These are phyloP conservation scores for Aphanomyces cochlioides DNA, from an alignment of 352 stramenopile species.

Conservation along the genomic window DNA sequence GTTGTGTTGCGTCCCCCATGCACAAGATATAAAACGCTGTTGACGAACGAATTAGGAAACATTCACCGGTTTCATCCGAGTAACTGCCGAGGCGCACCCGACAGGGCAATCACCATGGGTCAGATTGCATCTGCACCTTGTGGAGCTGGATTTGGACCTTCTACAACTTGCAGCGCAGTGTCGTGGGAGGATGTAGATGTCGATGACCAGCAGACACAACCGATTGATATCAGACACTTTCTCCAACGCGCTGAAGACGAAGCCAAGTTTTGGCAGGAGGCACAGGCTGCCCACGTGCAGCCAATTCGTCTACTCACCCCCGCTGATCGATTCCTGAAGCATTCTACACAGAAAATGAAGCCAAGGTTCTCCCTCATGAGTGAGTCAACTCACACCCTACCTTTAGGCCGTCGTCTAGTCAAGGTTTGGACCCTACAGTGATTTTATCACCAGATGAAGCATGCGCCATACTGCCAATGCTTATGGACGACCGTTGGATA, in stretches of 20 bases:
- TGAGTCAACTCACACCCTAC: background rate
- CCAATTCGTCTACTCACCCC: slow-evolving; percentile 22
- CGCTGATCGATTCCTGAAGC: background rate
- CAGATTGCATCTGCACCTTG: slow-evolving; percentile 25
- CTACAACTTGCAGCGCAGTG: background rate
- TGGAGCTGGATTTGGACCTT: background rate
- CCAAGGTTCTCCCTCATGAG: background rate
- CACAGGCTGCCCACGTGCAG: slow-evolving; percentile 4
- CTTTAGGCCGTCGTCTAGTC: background rate
- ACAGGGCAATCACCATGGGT: slow-evolving; percentile 7
- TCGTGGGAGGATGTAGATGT: slow-evolving; percentile 26
- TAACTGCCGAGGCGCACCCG: background rate
- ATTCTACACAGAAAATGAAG: background rate
- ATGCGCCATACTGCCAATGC: slow-evolving; percentile 42
- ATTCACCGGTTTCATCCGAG: background rate
- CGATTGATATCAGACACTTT: slow-evolving; percentile 29
- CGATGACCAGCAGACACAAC: slow-evolving; percentile 27
- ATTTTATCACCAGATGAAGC: slow-evolving; percentile 36
- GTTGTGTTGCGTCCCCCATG: background rate
- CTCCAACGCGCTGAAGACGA: slow-evolving; percentile 23
- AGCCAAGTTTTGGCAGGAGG: slow-evolving; percentile 16
- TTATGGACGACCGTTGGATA: slow-evolving; percentile 66
- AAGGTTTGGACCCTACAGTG: background rate
- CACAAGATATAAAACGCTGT: background rate
- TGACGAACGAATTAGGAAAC: too few species aligned